A percentile compares a stretch with the other conserved stretches of the same genome.
phyloP scores from a whole-genome alignment of 768 basidiomycete species.

The Paxillus involutus region DNA sequence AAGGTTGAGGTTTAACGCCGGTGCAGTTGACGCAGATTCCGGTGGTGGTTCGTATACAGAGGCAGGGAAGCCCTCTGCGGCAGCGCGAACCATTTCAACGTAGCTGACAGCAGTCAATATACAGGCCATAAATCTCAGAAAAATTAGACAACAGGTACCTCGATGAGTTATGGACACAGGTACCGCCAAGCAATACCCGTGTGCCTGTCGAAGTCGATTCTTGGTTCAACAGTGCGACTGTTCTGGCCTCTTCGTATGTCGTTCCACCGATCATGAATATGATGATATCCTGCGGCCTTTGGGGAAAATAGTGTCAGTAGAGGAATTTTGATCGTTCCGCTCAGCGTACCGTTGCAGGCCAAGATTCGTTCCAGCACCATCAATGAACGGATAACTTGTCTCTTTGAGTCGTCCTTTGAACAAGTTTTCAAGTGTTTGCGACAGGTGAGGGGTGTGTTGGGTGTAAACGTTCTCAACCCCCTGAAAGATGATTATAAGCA shows the following conservation, averaged over 20 bases:
- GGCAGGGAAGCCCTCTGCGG: conserved; percentile 58
- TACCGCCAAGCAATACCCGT: conserved; percentile 87
- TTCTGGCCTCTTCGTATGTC: conserved; percentile 92
- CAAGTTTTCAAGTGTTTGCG: conserved; percentile 87
- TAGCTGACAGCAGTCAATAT: conserved; percentile 50
- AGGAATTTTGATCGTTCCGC: background rate
- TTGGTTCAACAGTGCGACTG: conserved; percentile 84
- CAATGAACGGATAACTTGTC: conserved; percentile 86
- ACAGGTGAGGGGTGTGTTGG: conserved; percentile 91
- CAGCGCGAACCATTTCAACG: conserved; percentile 83
- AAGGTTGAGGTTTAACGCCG: conserved; percentile 87
- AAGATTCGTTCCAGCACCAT: conserved; percentile 67
- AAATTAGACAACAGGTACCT: conserved; percentile 50
- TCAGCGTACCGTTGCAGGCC: conserved; percentile 61
- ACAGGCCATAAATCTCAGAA: background rate
- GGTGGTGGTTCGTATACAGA: conserved; percentile 75
- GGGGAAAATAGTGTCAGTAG: conserved; percentile 1
- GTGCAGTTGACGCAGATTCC: conserved; percentile 69
- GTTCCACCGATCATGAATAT: conserved; percentile 96
- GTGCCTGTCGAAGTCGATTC: conserved; percentile 66
- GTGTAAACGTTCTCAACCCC: conserved; percentile 99
- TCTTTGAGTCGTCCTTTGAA: conserved; percentile 87
- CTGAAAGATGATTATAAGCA: conserved; percentile 37
- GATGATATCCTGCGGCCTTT: conserved; percentile 92
- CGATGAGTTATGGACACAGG: conserved; percentile 92